Evolutionary conservation across 2,329 filamentous ascomycete genomes (phyloP), one percentile per base, ranked within the genome.

Genomic region (Pseudogymnoascus sp.): DNA sequence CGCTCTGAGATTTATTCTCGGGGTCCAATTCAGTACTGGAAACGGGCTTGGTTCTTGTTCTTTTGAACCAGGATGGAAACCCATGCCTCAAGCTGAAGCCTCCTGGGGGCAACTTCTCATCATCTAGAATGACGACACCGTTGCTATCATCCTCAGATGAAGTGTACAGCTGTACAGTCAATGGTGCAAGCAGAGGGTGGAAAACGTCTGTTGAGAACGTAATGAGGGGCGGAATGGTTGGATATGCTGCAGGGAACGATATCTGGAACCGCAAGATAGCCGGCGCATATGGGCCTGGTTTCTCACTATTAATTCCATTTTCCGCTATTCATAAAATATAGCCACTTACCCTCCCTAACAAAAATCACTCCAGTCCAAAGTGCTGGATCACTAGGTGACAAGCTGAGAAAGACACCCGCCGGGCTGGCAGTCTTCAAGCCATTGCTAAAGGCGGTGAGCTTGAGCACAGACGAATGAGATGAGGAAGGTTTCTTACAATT

Each of bases 101-200:
- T 1, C 93, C 95, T 0, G 93, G 93, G 0, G 92, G 90, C 61
- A 97, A 78, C 12, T 90, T 82, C 72, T 96, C 90, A 35, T 91
- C 87, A 69, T 96, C 91, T 1, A 87, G 89, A 7, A 91, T 90
- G 73, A 90, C 93, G 66, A 93, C 88, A 0, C 90, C 91, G 59
- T 90, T 90, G 63, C 84, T 83, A 65, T 87, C 87, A 65, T 89
- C 85, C 37, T 89, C 85, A 63, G 89, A 88, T 66, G 90, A 92
- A 43, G 91, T 89, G 78, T 96, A 96, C 72, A 91, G 95, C 76
- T 96, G 96, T 3, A 91, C 96, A n/a, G 92, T 96, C 66, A 96
- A 82, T 38, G 95, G 93, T 6, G 93, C 92, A 68, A 98, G 88
- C 43, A 99, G 82, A 16, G 93, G 93, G 74, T 99, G 93, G 75